A percentile compares a stretch with the other conserved stretches of the same genome.
Conservation (phyloP, 2,329 filamentous ascomycete species). For the Fusarium solani-melongenae region DNA sequence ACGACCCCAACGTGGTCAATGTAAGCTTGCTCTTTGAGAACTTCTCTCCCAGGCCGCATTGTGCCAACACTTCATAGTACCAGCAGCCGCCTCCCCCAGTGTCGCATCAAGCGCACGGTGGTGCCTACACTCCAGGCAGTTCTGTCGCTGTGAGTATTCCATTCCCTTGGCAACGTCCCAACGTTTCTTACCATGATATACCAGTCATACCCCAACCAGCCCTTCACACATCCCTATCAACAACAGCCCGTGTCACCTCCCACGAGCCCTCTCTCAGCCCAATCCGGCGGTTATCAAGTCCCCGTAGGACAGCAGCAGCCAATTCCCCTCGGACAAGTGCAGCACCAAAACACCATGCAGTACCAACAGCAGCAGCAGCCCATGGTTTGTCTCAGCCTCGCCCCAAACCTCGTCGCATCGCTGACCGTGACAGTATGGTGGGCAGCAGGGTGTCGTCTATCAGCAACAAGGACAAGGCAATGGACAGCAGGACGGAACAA, state of each 20-base stretch:
- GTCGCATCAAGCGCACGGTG: constrained; percentile 37
- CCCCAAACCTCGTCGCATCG: too few relatives aligned
- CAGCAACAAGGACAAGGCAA: constrained; percentile 34
- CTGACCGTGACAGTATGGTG: constrained; percentile 30
- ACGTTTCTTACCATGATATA: constrained; percentile 6
- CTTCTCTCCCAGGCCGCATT: neutral
- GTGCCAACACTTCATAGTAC: constrained; percentile 22
- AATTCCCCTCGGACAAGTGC: constrained; percentile 11
- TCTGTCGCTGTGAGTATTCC: constrained; percentile 32
- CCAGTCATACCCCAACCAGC: constrained; percentile 39
- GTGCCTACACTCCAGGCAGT: constrained; percentile 40
- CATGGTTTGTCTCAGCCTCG: constrained; percentile 17
- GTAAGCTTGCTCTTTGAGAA: constrained; percentile 5
- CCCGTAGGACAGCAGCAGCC: constrained; percentile 21
- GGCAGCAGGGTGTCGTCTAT: constrained; percentile 35
- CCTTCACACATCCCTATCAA: constrained; percentile 32
- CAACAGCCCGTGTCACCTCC: constrained; percentile 31
- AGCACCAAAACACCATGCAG: constrained; percentile 34
- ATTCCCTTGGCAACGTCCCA: neutral
- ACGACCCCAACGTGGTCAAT: constrained; percentile 36
- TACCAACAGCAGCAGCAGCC: constrained; percentile 35
- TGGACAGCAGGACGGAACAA: constrained; percentile 39
- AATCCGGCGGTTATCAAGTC: constrained; percentile 20
- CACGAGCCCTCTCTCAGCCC: constrained; percentile 32
- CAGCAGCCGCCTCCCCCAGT: constrained; percentile 19